Percentiles rank a stretch among this genome's conserved stretches.
These are phyloP conservation scores for Chenopodium berlandieri DNA, from an alignment of 148 eudicot genomes.

Conservation along the genomic window DNA sequence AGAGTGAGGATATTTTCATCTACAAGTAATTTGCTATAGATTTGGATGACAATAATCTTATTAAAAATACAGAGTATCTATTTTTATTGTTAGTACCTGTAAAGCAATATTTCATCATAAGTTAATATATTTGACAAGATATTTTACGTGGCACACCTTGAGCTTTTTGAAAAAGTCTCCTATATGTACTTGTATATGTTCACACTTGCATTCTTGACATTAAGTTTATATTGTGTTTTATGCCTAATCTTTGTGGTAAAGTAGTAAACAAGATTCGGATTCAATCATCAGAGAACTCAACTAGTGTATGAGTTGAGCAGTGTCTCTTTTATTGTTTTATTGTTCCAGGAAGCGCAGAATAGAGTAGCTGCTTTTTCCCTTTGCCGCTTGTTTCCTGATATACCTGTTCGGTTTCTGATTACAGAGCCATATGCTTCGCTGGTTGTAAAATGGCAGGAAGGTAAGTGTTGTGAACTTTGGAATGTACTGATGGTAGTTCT, in stretches of 20 bases:
- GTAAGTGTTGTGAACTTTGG: conserved; percentile 33
- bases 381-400: conserved; percentile 78
- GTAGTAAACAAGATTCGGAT: neutral
- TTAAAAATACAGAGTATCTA: no score
- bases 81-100: no score
- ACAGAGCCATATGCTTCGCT: conserved; percentile 75
- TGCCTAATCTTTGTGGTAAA: neutral
- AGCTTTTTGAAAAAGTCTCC: no score
- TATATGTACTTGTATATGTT: neutral
- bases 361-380: conserved; percentile 90
- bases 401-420: conserved; percentile 72
- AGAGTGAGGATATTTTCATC: no score
- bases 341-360: conserved; percentile 85
- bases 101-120: no score
- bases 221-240: neutral
- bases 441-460: conserved; percentile 77
- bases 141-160: no score
- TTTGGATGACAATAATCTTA: no score
- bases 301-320: neutral
- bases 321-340: conserved; percentile 15
- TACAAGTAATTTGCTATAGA: no score
- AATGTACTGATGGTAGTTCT: neutral
- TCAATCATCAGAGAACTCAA: neutral
- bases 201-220: neutral
- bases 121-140: no score